Evolutionary conservation across 2,329 filamentous ascomycete species (phyloP).

Genomic region (Graphiopsis chlorocephala): DNA sequence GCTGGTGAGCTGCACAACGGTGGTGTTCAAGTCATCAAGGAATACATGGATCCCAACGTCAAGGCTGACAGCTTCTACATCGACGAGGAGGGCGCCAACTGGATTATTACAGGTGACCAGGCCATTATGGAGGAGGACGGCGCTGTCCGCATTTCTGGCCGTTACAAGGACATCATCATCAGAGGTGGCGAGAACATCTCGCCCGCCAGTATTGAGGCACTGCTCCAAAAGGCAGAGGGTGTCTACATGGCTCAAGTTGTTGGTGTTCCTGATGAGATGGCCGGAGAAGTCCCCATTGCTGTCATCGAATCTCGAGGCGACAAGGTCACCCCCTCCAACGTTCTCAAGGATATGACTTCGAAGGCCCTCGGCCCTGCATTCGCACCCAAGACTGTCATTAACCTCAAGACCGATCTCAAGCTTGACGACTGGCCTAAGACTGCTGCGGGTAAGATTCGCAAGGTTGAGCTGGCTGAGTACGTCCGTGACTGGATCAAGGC

Average conservation of each 20-base stretch:
- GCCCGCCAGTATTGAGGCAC: slow-evolving; percentile 35
- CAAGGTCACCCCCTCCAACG: slow-evolving; percentile 35
- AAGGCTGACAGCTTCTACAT: slow-evolving; percentile 29
- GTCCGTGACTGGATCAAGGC: slow-evolving; percentile 31
- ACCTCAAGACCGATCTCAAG: slow-evolving; percentile 40
- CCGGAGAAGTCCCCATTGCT: slow-evolving; percentile 50
- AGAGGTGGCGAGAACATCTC: slow-evolving; percentile 67
- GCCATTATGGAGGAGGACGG: slow-evolving; percentile 49
- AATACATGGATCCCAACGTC: slow-evolving; percentile 32
- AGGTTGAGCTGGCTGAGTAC: slow-evolving; percentile 35
- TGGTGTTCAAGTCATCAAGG: slow-evolving; percentile 30
- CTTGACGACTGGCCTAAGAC: slow-evolving; percentile 42
- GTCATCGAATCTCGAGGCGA: slow-evolving; percentile 37
- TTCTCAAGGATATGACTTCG: slow-evolving; percentile 38
- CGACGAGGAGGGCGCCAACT: slow-evolving; percentile 46
- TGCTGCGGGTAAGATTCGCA: slow-evolving; percentile 47
- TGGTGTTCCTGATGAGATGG: slow-evolving; percentile 44
- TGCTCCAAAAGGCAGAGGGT: slow-evolving; percentile 37
- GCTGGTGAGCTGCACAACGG: slow-evolving; percentile 34
- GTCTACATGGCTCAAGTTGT: slow-evolving; percentile 42
- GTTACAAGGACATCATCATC: slow-evolving; percentile 38
- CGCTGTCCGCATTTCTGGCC: slow-evolving; percentile 37
- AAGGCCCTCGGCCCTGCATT: slow-evolving; percentile 41
- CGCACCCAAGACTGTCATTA: slow-evolving; percentile 42
- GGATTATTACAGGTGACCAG: slow-evolving; percentile 65